Evolutionary conservation across 495 filamentous ascomycete genomes (phyloP).

Genomic region (Tuber aestivum): DNA sequence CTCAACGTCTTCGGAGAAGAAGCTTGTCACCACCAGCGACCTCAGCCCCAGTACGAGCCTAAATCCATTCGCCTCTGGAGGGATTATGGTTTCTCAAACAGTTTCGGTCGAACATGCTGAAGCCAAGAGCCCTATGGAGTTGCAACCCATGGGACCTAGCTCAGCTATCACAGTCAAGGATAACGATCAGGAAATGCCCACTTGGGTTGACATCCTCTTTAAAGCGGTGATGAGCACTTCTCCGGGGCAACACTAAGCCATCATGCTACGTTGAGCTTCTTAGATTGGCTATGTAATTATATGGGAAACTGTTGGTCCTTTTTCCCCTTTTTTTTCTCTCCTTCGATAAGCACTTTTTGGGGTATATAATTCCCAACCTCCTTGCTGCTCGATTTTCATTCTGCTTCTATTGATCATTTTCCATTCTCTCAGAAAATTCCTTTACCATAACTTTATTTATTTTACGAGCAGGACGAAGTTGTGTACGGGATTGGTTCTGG

Average conservation of each 20-base stretch:
- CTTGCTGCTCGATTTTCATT: neutral
- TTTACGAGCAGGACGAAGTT: neutral
- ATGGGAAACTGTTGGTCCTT: neutral
- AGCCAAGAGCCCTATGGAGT: slow-evolving; percentile 23
- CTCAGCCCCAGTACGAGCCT: neutral
- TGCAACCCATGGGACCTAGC: slow-evolving; percentile 36
- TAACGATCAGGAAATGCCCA: slow-evolving; percentile 34
- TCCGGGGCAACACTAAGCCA: neutral
- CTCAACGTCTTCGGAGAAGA: slow-evolving; percentile 36
- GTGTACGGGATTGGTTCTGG: neutral
- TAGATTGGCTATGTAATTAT: neutral
- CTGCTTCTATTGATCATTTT: neutral
- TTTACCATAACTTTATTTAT: neutral
- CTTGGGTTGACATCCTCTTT: slow-evolving; percentile 30
- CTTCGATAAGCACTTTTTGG: neutral
- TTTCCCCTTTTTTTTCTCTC: neutral
- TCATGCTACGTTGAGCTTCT: neutral
- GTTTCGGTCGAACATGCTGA: slow-evolving; percentile 38
- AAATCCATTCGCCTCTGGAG: slow-evolving; percentile 33
- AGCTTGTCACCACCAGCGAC: slow-evolving; percentile 21
- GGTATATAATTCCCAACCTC: neutral
- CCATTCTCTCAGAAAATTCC: neutral
- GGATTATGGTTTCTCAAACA: slow-evolving; percentile 39
- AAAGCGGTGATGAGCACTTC: slow-evolving; percentile 17
- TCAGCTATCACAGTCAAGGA: slow-evolving; percentile 29